Conservation (phyloP, 805 yeast genomes). For the Tetrapisispora taiwanensis region DNA sequence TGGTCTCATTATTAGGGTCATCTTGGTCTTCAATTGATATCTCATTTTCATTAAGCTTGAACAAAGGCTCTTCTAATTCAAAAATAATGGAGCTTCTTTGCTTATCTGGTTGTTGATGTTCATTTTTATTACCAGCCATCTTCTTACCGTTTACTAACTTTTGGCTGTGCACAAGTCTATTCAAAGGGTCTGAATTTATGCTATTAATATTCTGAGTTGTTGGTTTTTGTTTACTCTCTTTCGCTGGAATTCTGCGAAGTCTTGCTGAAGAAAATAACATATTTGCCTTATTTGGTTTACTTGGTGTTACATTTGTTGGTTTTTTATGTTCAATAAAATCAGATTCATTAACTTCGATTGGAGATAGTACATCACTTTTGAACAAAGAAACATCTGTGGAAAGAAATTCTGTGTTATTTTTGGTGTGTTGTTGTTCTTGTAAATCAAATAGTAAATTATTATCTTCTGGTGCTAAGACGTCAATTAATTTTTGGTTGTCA, state of each 20-base stretch:
- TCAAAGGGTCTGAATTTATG: neutral
- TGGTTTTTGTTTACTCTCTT: neutral
- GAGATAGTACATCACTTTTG: conserved; percentile 18
- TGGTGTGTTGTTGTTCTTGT: conserved; percentile 24
- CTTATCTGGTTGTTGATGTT: neutral
- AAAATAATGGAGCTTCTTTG: conserved; percentile 6
- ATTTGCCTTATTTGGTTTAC: conserved; percentile 26
- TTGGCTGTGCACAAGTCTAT: neutral
- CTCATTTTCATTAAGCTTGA: neutral
- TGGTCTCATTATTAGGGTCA: too few species aligned
- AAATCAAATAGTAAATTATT: conserved; percentile 35
- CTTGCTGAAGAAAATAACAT: conserved; percentile 41
- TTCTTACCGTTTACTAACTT: too few species aligned
- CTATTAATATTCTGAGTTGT: neutral
- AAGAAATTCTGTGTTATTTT: conserved; percentile 16
- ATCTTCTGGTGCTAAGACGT: conserved; percentile 21
- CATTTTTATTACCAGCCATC: too few species aligned
- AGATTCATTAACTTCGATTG: conserved; percentile 10
- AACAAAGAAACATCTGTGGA: conserved; percentile 28
- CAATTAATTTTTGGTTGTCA: conserved; percentile 3
- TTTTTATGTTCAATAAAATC: neutral
- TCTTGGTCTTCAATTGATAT: neutral
- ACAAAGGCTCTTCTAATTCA: conserved; percentile 17
- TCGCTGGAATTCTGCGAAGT: conserved; percentile 20
- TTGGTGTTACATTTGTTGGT: neutral